Conservation (phyloP, 2,329 filamentous ascomycete genomes). For the Cucurbitaria berberidis region DNA sequence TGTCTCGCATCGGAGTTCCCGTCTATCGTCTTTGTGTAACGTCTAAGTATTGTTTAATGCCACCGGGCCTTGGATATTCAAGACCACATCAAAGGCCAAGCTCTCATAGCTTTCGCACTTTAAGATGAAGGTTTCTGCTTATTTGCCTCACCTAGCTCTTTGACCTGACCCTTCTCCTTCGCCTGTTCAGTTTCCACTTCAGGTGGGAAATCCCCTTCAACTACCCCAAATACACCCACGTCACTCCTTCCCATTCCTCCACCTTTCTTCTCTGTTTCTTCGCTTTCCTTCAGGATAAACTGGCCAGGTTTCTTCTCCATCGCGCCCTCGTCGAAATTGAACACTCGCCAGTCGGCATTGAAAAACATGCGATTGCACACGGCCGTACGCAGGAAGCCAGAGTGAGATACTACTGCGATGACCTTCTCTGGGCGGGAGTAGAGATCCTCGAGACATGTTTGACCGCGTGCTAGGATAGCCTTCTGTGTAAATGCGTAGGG, state of each 20-base stretch:
- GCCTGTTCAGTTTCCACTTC: slow-evolving; percentile 21
- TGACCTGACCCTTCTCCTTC: slow-evolving; percentile 12
- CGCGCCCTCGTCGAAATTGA: slow-evolving; percentile 60
- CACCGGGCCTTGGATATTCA: too few species aligned
- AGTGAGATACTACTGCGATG: slow-evolving; percentile 69
- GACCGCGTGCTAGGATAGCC: slow-evolving; percentile 63
- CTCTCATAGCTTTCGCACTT: background rate
- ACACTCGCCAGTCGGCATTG: slow-evolving; percentile 70
- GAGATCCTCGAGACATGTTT: slow-evolving; percentile 58
- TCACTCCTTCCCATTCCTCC: slow-evolving; percentile 61
- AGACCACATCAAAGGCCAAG: background rate
- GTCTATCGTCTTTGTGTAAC: background rate
- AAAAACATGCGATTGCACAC: slow-evolving; percentile 59
- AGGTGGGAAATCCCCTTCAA: slow-evolving; percentile 37
- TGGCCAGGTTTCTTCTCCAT: slow-evolving; percentile 51
- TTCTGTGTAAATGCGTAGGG: slow-evolving; percentile 61
- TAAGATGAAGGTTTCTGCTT: slow-evolving; percentile 16
- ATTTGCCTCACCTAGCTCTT: slow-evolving; percentile 22
- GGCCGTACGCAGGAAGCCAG: slow-evolving; percentile 65
- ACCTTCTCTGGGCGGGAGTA: slow-evolving; percentile 64
- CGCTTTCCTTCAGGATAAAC: slow-evolving; percentile 55
- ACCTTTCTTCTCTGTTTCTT: slow-evolving; percentile 52
- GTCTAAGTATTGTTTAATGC: background rate
- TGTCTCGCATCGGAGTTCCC: background rate
- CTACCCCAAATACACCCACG: slow-evolving; percentile 41